Evolutionary conservation across 805 yeast genomes (phyloP).

Genomic region (Metschnikowia similis): DNA sequence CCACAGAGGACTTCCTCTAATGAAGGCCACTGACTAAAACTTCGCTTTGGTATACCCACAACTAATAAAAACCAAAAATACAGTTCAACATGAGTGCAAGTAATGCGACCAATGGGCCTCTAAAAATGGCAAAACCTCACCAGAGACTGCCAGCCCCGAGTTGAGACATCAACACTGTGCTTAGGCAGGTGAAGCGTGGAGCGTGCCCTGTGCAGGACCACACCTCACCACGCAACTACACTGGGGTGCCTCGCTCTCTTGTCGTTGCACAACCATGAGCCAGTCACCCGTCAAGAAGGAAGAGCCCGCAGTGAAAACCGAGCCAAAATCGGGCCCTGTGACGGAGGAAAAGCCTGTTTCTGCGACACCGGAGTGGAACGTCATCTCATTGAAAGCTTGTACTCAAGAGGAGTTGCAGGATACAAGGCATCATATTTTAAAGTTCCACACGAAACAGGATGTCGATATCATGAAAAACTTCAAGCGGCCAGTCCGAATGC

Average conservation of each 20-base stretch:
- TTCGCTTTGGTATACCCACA: too few relatives aligned
- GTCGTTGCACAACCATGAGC: slow-evolving; percentile 20
- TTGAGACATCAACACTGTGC: not conserved
- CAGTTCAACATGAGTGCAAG: too few relatives aligned
- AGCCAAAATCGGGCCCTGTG: slow-evolving; percentile 10
- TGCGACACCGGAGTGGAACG: slow-evolving; percentile 34
- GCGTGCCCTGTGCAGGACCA: not conserved
- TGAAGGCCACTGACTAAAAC: too few relatives aligned
- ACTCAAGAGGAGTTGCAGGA: slow-evolving; percentile 66
- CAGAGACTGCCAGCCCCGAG: not conserved
- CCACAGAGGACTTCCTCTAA: too few relatives aligned
- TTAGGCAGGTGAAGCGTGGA: not conserved
- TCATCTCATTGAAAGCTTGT: slow-evolving; percentile 67
- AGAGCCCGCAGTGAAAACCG: slow-evolving; percentile 22
- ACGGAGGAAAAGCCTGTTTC: slow-evolving; percentile 1
- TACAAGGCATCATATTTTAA: slow-evolving; percentile 72
- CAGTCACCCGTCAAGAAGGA: slow-evolving; percentile 27
- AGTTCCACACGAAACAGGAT: slow-evolving; percentile 67
- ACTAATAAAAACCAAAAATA: too few relatives aligned
- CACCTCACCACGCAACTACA: slow-evolving; percentile 1
- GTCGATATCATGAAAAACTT: slow-evolving; percentile 72
- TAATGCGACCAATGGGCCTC: too few relatives aligned
- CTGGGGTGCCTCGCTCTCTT: not conserved
- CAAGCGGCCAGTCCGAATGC: slow-evolving; percentile 79
- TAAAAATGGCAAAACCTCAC: not conserved